Evolutionary conservation across 148 eudicot genomes (phyloP).

Genomic region (Pouteria glomerata): DNA sequence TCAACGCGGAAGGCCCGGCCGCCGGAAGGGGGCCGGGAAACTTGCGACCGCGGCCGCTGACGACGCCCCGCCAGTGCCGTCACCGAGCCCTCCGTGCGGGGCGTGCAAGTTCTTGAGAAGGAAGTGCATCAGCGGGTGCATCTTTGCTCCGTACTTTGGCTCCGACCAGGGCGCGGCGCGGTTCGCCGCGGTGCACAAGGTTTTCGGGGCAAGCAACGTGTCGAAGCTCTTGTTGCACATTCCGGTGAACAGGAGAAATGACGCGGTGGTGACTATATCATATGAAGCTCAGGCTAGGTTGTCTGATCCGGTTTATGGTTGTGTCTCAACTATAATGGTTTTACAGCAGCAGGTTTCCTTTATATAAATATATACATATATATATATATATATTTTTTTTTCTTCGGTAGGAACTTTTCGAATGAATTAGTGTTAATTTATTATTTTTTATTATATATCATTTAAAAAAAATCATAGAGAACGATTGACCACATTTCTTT

Average conservation of each 20-base stretch:
- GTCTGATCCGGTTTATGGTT: conserved; percentile 60
- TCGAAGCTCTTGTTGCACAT: conserved; percentile 51
- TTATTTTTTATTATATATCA: no score
- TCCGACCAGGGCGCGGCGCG: conserved; percentile 55
- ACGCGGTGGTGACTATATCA: conserved; percentile 49
- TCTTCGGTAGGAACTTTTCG: no score
- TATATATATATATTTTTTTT: no score
- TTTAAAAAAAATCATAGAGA: no score
- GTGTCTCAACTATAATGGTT: conserved; percentile 52
- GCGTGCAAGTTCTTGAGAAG: conserved; percentile 65
- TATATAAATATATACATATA: no score
- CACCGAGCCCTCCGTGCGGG: conserved; percentile 34
- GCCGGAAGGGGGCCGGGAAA: conserved; percentile 26
- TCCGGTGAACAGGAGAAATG: conserved; percentile 42
- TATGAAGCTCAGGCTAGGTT: conserved; percentile 65
- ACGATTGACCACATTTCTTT: no score
- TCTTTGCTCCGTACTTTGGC: conserved; percentile 57
- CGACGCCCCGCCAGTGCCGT: background rate
- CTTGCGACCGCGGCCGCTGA: background rate
- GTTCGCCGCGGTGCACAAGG: conserved; percentile 66
- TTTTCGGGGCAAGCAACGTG: conserved; percentile 64
- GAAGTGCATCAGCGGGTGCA: conserved; percentile 48
- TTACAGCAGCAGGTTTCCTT: conserved; percentile 51
- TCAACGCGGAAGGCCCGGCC: no score
- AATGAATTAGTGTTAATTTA: no score